A percentile compares a stretch with the other conserved stretches of the same genome.
phyloP scores from a whole-genome alignment of 2,329 filamentous ascomycete genomes.

The Rasamsonia emersonii region DNA sequence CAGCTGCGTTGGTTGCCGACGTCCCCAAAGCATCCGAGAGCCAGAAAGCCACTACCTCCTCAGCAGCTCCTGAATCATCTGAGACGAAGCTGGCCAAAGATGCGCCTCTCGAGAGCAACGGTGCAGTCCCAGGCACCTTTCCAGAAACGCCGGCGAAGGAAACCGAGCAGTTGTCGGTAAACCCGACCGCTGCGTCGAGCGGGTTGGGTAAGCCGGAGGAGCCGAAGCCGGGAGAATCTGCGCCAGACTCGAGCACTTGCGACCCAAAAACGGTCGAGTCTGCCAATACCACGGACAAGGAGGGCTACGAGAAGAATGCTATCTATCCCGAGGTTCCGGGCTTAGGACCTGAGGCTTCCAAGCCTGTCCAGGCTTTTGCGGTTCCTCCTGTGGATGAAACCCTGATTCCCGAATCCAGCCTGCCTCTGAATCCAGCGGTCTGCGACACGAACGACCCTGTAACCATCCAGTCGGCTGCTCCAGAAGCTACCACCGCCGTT shows the following conservation, averaged over 20 bases:
- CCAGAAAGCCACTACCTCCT: constrained; percentile 43
- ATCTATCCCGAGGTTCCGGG: constrained; percentile 38
- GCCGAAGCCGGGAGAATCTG: constrained; percentile 69
- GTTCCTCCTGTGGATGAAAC: constrained; percentile 51
- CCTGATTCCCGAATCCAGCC: constrained; percentile 73
- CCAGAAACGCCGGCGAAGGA: constrained; percentile 60
- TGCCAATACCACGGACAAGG: constrained; percentile 61
- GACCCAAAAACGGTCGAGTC: constrained; percentile 63
- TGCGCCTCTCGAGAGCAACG: constrained; percentile 52
- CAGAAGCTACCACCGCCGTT: constrained; percentile 38
- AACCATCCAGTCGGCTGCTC: constrained; percentile 43
- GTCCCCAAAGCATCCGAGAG: constrained; percentile 23
- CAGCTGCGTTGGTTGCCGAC: constrained; percentile 44
- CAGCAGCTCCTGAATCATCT: constrained; percentile 58
- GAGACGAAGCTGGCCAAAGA: constrained; percentile 61
- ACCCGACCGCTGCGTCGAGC: constrained; percentile 50
- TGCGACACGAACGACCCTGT: constrained; percentile 44
- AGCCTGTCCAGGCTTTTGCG: constrained; percentile 33
- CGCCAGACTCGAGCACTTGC: constrained; percentile 59
- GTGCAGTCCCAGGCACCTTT: constrained; percentile 55
- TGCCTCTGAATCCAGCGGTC: constrained; percentile 54
- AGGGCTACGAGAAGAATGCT: constrained; percentile 74
- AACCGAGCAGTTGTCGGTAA: constrained; percentile 39
- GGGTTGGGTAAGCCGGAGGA: constrained; percentile 68
- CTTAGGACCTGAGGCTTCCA: constrained; percentile 33